phyloP scores from a whole-genome alignment of 345 rosid species.

The Laguncularia racemosa region DNA sequence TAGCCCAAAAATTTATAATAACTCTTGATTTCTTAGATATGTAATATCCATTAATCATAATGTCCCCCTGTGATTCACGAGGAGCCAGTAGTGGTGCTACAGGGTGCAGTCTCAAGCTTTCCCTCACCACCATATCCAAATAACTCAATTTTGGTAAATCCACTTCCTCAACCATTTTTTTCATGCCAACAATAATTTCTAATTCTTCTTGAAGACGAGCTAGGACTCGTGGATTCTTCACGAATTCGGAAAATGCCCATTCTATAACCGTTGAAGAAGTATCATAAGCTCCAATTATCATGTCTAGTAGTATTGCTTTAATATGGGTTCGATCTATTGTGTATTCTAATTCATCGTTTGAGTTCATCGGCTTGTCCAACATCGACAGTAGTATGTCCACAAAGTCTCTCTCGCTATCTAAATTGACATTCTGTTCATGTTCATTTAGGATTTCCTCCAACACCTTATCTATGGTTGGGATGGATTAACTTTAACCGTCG shows the following conservation, averaged over 20 bases:
- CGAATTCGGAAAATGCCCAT: slow-evolving; percentile 24
- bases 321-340: slow-evolving; percentile 9
- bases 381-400: background rate
- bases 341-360: background rate
- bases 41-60: slow-evolving; percentile 1
- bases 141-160: slow-evolving; percentile 8
- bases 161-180: slow-evolving; percentile 13
- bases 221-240: slow-evolving; percentile 16
- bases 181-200: slow-evolving; percentile 12
- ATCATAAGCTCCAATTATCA: slow-evolving; percentile 13
- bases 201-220: slow-evolving; percentile 18
- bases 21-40: slow-evolving; percentile 1
- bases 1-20: slow-evolving; percentile 3
- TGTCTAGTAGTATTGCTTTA: slow-evolving; percentile 24
- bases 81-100: slow-evolving; percentile 5
- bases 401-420: background rate
- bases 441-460: slow-evolving; percentile 4
- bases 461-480: background rate
- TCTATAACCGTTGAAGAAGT: slow-evolving; percentile 12
- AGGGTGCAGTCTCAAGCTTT: slow-evolving; percentile 4
- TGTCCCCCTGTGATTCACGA: slow-evolving; percentile 3
- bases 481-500: background rate
- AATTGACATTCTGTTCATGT: too few relatives aligned
- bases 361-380: background rate
- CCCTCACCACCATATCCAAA: slow-evolving; percentile 18